Evolutionary conservation across 495 filamentous ascomycete species (phyloP).

Genomic region (Pseudotulostoma volvatum): DNA sequence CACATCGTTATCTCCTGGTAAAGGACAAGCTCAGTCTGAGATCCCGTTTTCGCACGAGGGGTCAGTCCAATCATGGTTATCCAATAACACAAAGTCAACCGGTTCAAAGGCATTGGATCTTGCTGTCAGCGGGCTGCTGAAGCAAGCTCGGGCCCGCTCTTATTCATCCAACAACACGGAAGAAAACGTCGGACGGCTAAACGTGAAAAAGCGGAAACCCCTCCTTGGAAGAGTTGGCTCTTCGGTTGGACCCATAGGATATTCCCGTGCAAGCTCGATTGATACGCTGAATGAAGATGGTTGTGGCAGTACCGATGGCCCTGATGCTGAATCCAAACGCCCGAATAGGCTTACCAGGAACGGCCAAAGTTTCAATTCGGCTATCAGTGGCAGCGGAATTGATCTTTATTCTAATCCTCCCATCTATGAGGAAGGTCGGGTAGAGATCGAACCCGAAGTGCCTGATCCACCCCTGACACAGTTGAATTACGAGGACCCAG

Average conservation of each 20-base stretch:
- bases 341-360: conserved; percentile 7
- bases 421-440: conserved; percentile 12
- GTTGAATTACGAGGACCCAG: conserved; percentile 37
- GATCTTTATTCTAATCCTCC: conserved; percentile 16
- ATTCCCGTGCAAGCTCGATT: conserved; percentile 36
- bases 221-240: conserved; percentile 36
- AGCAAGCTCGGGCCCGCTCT: conserved; percentile 21
- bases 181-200: conserved; percentile 5
- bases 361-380: conserved; percentile 18
- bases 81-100: conserved; percentile 2
- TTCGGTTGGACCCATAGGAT: conserved; percentile 3
- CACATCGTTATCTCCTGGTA: conserved; percentile 14
- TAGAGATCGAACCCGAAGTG: conserved; percentile 18
- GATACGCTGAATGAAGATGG: conserved; percentile 41
- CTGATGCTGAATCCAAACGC: conserved; percentile 13
- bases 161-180: conserved; percentile 16
- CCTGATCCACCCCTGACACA: conserved; percentile 30
- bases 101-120: conserved; percentile 20
- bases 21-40: conserved; percentile 2
- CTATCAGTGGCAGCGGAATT: conserved; percentile 18
- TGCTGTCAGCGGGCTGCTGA: conserved; percentile 23
- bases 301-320: conserved; percentile 28
- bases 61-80: conserved; percentile 6
- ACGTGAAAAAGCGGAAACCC: conserved; percentile 17
- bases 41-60: conserved; percentile 7